Evolutionary conservation across 2,329 filamentous ascomycete species (phyloP), one percentile per base, ranked within the genome.

Genomic region (Hypoxylon sp.): DNA sequence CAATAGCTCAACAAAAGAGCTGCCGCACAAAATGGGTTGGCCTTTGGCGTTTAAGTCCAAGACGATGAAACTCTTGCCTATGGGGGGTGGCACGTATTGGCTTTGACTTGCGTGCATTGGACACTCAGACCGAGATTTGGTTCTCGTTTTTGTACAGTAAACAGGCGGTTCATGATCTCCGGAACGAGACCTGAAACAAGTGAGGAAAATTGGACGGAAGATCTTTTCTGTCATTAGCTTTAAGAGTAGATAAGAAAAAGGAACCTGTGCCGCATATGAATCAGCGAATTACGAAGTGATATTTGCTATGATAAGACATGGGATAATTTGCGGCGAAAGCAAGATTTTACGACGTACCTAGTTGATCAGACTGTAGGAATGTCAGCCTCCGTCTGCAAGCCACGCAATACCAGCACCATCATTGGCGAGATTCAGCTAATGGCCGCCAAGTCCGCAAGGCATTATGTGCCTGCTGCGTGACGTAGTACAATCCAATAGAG

Each of bases 371-470:
- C 17, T 36, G 36, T 13, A 60, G 58, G 58, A 60, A 52, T 53
- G 30, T 45, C 38, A 32, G 23, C 57, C 17, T n/a, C 46, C 34
- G 17, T 36, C 52, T 69, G 60, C 63, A 67, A 45, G 67, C 67
- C 67, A 52, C 57, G 32, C 50, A 43, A 41, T 43, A 25, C 30
- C 14, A 7, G 13, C 46, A 21, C 38, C 58, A 30, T 53, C 34
- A 65, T 65, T 65, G 62, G 53, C 49, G 62, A 60, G 52, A 62
- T 59, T 19, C 9, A 48, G 64, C 14, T 45, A 43, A 30, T 46
- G 25, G 25, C 5, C 34, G 67, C 67, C 67, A 69, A 69, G 66
- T 50, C 55, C 13, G 21, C 36, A 52, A 34, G 55, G 56, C 36
- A n/a, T 38, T 51, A 28, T 52, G 55, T 41, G 48, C 17, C 21